Percentiles rank a stretch among this genome's conserved stretches.
These are phyloP conservation scores for Terfezia boudieri DNA, from an alignment of 495 filamentous ascomycete genomes.

Conservation along the genomic window DNA sequence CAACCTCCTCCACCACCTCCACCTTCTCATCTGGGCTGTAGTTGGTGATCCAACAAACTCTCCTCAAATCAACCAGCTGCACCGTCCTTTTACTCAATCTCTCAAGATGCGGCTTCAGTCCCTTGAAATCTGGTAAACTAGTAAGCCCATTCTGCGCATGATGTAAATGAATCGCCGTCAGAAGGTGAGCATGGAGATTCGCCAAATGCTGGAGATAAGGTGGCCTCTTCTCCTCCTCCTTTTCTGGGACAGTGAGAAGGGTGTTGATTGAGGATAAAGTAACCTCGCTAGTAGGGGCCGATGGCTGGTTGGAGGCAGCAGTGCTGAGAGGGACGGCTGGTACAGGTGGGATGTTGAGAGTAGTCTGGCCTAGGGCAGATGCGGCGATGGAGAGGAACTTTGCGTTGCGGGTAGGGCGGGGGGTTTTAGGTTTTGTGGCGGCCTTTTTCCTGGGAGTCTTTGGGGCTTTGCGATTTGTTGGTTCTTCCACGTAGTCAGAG, in stretches of 20 bases:
- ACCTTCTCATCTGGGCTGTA: background rate
- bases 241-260: background rate
- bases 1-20: too few relatives aligned
- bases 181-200: background rate
- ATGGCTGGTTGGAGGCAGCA: too few relatives aligned
- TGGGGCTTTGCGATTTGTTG: background rate
- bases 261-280: background rate
- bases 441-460: background rate
- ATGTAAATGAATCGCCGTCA: background rate
- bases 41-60: background rate
- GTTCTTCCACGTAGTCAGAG: background rate
- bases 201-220: background rate
- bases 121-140: background rate
- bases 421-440: background rate
- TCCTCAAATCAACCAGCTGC: background rate
- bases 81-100: background rate
- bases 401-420: background rate
- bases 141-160: background rate
- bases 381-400: background rate
- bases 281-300: background rate
- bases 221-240: background rate
- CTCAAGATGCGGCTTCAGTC: background rate
- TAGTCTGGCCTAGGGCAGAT: background rate
- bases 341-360: background rate
- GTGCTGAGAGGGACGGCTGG: too few relatives aligned